A percentile compares a stretch with the other conserved stretches of the same genome.
Conservation (phyloP, 768 basidiomycete species). For the Daedaleopsis sinensis region DNA sequence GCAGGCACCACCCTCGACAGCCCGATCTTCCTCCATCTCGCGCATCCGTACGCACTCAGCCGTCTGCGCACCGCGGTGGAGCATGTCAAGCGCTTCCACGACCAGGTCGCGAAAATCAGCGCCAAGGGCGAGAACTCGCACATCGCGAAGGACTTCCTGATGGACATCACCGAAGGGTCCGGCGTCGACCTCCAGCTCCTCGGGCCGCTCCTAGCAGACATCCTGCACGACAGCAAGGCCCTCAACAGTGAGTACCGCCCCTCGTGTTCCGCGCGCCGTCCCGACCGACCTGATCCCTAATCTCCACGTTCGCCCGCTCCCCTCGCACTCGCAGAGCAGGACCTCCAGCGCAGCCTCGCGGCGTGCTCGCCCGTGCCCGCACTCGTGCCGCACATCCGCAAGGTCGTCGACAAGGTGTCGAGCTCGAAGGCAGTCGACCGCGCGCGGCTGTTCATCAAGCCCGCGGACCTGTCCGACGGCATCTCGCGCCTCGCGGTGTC, state of each 20-base stretch:
- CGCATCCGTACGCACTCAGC: slow-evolving; percentile 62
- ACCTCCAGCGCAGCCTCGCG: slow-evolving; percentile 55
- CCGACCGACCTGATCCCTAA: too few relatives aligned
- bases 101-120: slow-evolving; percentile 52
- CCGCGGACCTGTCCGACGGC: slow-evolving; percentile 70
- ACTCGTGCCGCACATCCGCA: slow-evolving; percentile 47
- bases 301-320: not conserved
- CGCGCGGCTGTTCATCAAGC: slow-evolving; percentile 70
- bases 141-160: slow-evolving; percentile 62
- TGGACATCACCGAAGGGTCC: slow-evolving; percentile 65
- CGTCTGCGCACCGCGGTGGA: slow-evolving; percentile 51
- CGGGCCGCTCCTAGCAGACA: slow-evolving; percentile 47
- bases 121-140: slow-evolving; percentile 64
- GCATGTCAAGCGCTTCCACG: slow-evolving; percentile 63
- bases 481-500: slow-evolving; percentile 45
- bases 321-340: slow-evolving; percentile 48
- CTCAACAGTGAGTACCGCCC: slow-evolving; percentile 27
- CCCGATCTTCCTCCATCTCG: slow-evolving; percentile 57
- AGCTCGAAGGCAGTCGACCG: slow-evolving; percentile 59
- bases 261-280: not conserved
- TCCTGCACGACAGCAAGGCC: slow-evolving; percentile 33
- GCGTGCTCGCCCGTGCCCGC: slow-evolving; percentile 56
- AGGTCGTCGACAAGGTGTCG: slow-evolving; percentile 48
- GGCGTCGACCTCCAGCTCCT: slow-evolving; percentile 63
- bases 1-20: slow-evolving; percentile 24